These are phyloP conservation scores for Silene latifolia DNA, from an alignment of 148 eudicot species.

Conservation along the genomic window DNA sequence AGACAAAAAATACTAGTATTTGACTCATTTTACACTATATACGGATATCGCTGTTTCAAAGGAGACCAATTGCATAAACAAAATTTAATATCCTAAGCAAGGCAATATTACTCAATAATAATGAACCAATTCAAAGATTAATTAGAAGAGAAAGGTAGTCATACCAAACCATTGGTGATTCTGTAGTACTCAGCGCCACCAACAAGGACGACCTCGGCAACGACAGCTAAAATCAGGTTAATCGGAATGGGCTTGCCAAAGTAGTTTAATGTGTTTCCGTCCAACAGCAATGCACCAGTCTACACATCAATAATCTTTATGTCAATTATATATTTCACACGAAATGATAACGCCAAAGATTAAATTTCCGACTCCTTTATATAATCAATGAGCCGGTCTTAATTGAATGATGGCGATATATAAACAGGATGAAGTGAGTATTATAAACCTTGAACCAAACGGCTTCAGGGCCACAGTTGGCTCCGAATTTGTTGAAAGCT, in stretches of 20 bases:
- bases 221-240: conserved; percentile 66
- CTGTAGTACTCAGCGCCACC: conserved; percentile 99
- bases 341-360: not conserved
- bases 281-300: conserved; percentile 94
- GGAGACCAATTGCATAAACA: no score
- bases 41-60: no score
- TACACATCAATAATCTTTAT: conserved; percentile 23
- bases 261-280: conserved; percentile 94
- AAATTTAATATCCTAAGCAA: no score
- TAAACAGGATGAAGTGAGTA: not conserved
- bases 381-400: no score
- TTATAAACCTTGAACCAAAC: conserved; percentile 93
- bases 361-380: no score
- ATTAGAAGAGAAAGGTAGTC: not conserved
- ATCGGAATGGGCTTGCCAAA: conserved; percentile 94
- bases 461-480: conserved; percentile 99
- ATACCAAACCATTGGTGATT: conserved; percentile 88
- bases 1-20: no score
- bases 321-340: not conserved
- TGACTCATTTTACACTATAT: no score
- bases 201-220: conserved; percentile 85
- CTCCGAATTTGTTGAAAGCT: conserved; percentile 97
- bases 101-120: no score
- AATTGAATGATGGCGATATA: no score
- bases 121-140: no score